phyloP scores from a whole-genome alignment of 129 eudicot genomes.

The Flaveria ramosissima region DNA sequence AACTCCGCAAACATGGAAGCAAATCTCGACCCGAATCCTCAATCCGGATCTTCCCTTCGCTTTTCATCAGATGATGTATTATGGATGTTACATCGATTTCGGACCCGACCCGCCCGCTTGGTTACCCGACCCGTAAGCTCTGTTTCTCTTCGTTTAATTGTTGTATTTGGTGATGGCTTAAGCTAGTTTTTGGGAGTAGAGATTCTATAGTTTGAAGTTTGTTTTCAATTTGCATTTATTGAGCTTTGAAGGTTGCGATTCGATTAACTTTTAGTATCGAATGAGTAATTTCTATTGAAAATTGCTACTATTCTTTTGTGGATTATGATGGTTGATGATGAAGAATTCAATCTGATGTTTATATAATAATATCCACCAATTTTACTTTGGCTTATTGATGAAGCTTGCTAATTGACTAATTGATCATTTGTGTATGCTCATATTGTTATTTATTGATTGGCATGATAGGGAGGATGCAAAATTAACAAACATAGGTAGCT shows the following conservation, averaged over 20 bases:
- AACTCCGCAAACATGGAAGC: conserved; percentile 68
- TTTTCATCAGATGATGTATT: conserved; percentile 86
- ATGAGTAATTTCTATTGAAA: background rate
- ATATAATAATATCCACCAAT: background rate
- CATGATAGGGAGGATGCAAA: conserved; percentile 54
- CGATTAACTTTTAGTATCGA: background rate
- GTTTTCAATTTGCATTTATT: too few species aligned
- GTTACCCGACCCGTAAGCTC: conserved; percentile 73
- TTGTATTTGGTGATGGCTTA: background rate
- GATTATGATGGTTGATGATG: background rate
- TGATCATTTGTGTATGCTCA: conserved; percentile 19
- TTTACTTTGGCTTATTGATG: background rate
- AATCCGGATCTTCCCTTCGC: conserved; percentile 70
- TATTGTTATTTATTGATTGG: conserved; percentile 15
- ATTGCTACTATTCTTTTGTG: background rate
- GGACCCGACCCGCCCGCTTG: conserved; percentile 94
- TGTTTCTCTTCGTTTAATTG: background rate
- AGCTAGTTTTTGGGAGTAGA: background rate
- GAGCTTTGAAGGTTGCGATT: too few species aligned
- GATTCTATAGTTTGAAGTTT: conserved; percentile 6
- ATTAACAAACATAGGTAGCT: conserved; percentile 65
- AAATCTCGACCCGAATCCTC: conserved; percentile 53
- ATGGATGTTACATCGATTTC: conserved; percentile 72
- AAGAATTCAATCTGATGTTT: background rate
- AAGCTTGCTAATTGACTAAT: conserved; percentile 13